These are phyloP conservation scores for Hsuehochloa calcarea DNA, from an alignment of 176 grass and related monocot species.

Conservation along the genomic window DNA sequence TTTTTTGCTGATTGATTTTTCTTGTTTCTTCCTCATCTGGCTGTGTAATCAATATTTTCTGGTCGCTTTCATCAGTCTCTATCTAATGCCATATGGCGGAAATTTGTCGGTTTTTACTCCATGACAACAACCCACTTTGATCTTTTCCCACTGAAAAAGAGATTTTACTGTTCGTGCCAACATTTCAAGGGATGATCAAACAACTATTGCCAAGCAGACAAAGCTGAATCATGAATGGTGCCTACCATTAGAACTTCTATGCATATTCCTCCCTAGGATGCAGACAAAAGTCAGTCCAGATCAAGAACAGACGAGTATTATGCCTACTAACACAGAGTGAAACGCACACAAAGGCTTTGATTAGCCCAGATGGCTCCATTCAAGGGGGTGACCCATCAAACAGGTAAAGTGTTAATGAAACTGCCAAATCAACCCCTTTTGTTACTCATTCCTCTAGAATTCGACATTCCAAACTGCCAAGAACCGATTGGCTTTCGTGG, in stretches of 20 bases:
- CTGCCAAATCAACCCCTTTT: slow-evolving; percentile 14
- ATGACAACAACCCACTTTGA: neutral
- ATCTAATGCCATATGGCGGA: neutral
- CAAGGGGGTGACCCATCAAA: neutral
- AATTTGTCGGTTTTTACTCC: slow-evolving; percentile 14
- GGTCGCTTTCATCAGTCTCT: slow-evolving; percentile 14
- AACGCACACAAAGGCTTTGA: slow-evolving; percentile 46
- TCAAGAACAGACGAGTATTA: neutral
- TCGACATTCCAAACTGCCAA: slow-evolving; percentile 27
- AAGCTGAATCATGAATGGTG: neutral
- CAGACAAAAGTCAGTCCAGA: neutral
- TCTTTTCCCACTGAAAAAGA: slow-evolving; percentile 5
- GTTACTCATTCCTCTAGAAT: slow-evolving; percentile 12
- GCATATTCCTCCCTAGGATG: neutral
- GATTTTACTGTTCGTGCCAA: slow-evolving; percentile 2
- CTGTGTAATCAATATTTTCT: slow-evolving; percentile 7
- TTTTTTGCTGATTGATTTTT: neutral
- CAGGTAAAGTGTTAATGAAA: slow-evolving; percentile 31
- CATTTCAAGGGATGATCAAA: slow-evolving; percentile 15
- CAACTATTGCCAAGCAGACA: neutral
- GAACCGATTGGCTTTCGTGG: neutral
- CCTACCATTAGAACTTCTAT: neutral
- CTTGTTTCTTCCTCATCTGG: neutral
- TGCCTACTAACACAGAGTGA: slow-evolving; percentile 21
- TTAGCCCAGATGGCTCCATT: neutral